Base-by-base conservation (phyloP, 2,329 filamentous ascomycete genomes). In the Phoma sp. region DNA sequence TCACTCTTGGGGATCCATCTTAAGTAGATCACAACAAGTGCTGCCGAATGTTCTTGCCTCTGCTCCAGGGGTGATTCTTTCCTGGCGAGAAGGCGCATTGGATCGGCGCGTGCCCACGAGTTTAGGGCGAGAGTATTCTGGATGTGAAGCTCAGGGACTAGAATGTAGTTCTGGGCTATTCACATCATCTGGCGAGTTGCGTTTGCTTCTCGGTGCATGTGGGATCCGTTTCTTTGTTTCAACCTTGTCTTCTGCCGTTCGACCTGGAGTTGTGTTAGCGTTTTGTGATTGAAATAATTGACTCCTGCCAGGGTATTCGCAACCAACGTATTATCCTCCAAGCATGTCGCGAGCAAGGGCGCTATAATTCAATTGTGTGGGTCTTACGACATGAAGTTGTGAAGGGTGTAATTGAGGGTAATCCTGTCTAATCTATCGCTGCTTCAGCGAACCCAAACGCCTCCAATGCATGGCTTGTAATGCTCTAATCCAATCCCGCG, bases 401-500 rank as follows among this genome's bases (percentile, higher is more conserved):
- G 14, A 48, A 39, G 15, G 28, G 26, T 43, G 20, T 38, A 18
- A 48, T 53, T 48, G 37, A 30, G 38, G 37, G 32, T 18, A 45
- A 33, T 3, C 32, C 26, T 32, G 14, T 61, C 48, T 50, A 53
- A 47, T 57, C 54, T 61, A 60, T 64, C 43, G 45, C 37, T 53
- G 34, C 17, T 34, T 14, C 15, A 30, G 51, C 39, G 38, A 55
- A 21, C 36, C 48, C 39, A 61, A 63, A 62, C 60, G 58, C 60
- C 60, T 28, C 25, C 47, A 42, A 63, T 63, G 60, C 60, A 58
- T 47, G 32, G 47, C 50, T 55, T 60, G 15, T 33, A 15, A 48
- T 47, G 45, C 46, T 48, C 17, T 20, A 49, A 26, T 32, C 20
- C 43, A 40, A 36, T 23, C 18, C 40, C 33, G 30, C 47, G 37